Percentiles rank a stretch among this genome's conserved stretches.
phyloP scores from a whole-genome alignment of 2,329 filamentous ascomycete species.

The Colletotrichum sp. region DNA sequence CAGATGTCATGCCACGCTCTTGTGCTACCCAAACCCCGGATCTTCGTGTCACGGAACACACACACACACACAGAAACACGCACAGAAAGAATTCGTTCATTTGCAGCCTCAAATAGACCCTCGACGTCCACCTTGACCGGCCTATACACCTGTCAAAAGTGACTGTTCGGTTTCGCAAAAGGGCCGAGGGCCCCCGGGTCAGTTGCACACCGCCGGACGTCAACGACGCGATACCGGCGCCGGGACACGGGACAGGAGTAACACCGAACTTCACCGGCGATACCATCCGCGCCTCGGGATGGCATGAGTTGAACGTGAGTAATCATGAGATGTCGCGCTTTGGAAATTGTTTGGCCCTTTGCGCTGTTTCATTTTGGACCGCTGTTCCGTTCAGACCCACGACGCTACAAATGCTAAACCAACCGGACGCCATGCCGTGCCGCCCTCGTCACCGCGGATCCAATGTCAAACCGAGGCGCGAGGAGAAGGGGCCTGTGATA shows the following conservation, averaged over 20 bases:
- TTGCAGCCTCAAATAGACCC: not conserved
- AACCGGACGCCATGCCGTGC: not conserved
- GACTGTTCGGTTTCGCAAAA: not conserved
- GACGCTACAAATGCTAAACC: not conserved
- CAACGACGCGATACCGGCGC: not conserved
- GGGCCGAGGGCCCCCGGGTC: not conserved
- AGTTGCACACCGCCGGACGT: not conserved
- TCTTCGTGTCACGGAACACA: constrained; percentile 1
- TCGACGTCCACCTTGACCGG: not conserved
- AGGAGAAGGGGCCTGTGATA: not conserved
- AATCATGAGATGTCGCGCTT: not conserved
- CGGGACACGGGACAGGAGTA: not conserved
- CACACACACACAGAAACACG: not conserved
- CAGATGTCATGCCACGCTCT: not conserved
- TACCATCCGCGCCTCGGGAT: not conserved
- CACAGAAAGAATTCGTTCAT: not conserved
- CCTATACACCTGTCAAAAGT: not conserved
- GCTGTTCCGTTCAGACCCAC: not conserved
- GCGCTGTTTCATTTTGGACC: not conserved
- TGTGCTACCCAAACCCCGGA: constrained; percentile 5
- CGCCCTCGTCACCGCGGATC: not conserved
- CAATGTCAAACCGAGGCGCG: not conserved
- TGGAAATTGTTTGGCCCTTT: not conserved
- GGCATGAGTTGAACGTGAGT: not conserved
- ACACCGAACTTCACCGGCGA: not conserved